A percentile compares a stretch with the other conserved stretches of the same genome.
Conservation (phyloP, 805 yeast species). For the Helenozyma baotianmanensis region DNA sequence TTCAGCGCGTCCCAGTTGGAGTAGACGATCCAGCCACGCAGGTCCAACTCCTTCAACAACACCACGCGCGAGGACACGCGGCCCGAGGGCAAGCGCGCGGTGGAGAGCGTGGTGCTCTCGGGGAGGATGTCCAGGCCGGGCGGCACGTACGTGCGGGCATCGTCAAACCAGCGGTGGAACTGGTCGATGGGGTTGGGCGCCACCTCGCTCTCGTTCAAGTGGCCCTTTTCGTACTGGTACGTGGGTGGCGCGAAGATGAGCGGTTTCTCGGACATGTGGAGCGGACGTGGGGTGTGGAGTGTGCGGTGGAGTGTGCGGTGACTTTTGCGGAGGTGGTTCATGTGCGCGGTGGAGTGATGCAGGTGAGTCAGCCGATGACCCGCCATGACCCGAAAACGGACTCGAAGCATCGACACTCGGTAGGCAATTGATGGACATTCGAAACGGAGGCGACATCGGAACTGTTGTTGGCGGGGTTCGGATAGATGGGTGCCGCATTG, state of each 20-base stretch:
- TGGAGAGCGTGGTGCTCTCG: conserved; percentile 82
- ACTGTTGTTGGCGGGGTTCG: too few species aligned
- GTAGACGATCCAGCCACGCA: conserved; percentile 77
- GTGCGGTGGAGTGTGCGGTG: too few species aligned
- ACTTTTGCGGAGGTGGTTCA: too few species aligned
- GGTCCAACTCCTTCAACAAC: conserved; percentile 84
- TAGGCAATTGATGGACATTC: too few species aligned
- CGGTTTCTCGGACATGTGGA: conserved; percentile 19
- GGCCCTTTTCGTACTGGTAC: conserved; percentile 74
- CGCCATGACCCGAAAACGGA: too few species aligned
- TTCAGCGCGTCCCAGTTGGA: conserved; percentile 90
- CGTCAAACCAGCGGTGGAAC: conserved; percentile 81
- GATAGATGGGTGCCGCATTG: too few species aligned
- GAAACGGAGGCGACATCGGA: too few species aligned
- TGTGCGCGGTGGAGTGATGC: too few species aligned
- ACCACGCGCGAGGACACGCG: conserved; percentile 81
- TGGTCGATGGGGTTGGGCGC: conserved; percentile 63
- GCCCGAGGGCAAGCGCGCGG: conserved; percentile 88
- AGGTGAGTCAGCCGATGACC: too few species aligned
- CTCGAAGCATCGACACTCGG: too few species aligned
- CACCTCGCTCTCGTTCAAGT: conserved; percentile 52
- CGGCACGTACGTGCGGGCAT: conserved; percentile 53
- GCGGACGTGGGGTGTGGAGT: too few species aligned
- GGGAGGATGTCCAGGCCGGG: conserved; percentile 54
- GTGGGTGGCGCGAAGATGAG: conserved; percentile 76